These are phyloP conservation scores for Candolleomyces eurysporus DNA, from an alignment of 768 basidiomycete species.

Conservation along the genomic window DNA sequence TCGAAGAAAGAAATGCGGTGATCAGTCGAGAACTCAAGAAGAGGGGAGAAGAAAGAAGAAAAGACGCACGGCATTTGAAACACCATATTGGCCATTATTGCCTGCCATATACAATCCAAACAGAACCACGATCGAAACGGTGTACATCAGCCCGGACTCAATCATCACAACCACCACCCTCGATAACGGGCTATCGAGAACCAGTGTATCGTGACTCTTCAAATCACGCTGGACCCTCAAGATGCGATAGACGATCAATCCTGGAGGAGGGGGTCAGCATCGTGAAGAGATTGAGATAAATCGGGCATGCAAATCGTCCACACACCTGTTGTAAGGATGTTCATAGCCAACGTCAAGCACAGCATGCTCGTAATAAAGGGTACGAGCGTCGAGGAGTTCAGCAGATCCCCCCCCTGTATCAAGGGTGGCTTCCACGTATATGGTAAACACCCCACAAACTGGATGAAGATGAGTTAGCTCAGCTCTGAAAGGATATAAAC, in stretches of 20 bases:
- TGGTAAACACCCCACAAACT: constrained; percentile 34
- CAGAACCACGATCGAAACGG: constrained; percentile 31
- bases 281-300: background rate
- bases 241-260: constrained; percentile 36
- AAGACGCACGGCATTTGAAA: constrained; percentile 36
- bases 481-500: background rate
- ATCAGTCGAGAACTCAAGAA: background rate
- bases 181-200: constrained; percentile 22
- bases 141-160: constrained; percentile 40
- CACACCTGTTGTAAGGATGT: constrained; percentile 36
- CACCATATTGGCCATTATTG: constrained; percentile 35
- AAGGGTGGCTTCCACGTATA: constrained; percentile 30
- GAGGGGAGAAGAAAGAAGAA: background rate
- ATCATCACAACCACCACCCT: constrained; percentile 31
- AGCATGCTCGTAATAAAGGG: constrained; percentile 39
- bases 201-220: constrained; percentile 19
- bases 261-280: constrained; percentile 15
- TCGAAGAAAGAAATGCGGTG: constrained; percentile 1
- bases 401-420: constrained; percentile 20
- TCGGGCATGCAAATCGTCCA: background rate
- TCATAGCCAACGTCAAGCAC: constrained; percentile 33
- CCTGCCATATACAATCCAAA: constrained; percentile 33
- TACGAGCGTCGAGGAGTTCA: constrained; percentile 26
- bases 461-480: background rate
- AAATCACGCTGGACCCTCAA: constrained; percentile 30